Percentiles rank a stretch among this genome's conserved stretches.
These are phyloP conservation scores for Didymosphaeria variabile DNA, from an alignment of 2,329 filamentous ascomycete genomes.

Conservation along the genomic window DNA sequence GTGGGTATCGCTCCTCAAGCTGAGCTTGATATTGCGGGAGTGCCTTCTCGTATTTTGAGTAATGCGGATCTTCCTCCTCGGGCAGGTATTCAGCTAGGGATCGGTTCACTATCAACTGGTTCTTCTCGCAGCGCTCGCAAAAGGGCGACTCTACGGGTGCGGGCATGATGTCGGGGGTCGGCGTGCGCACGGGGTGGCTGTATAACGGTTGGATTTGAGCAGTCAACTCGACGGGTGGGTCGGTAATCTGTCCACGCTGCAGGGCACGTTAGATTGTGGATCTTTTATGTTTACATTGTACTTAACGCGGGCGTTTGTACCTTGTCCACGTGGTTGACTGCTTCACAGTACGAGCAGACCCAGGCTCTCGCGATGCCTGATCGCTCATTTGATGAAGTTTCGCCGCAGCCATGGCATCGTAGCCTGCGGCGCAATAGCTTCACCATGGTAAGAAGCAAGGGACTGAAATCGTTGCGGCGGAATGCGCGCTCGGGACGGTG, in stretches of 20 bases:
- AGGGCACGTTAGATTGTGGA: constrained; percentile 27
- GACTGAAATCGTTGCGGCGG: background rate
- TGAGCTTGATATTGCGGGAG: constrained; percentile 75
- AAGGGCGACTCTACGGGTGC: constrained; percentile 57
- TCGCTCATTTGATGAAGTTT: constrained; percentile 32
- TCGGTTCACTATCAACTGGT: constrained; percentile 82
- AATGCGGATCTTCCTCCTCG: constrained; percentile 70
- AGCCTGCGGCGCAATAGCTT: constrained; percentile 44
- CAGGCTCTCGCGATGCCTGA: constrained; percentile 35
- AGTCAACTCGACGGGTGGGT: constrained; percentile 72
- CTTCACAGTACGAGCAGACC: constrained; percentile 72
- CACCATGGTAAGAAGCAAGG: constrained; percentile 34
- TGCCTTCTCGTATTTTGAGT: constrained; percentile 71
- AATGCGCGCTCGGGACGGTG: background rate
- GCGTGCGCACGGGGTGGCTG: constrained; percentile 36
- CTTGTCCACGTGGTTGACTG: constrained; percentile 88
- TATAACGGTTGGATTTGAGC: constrained; percentile 25
- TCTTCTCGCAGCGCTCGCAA: constrained; percentile 84
- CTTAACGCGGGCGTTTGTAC: constrained; percentile 57
- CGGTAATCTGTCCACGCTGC: constrained; percentile 86
- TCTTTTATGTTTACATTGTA: constrained; percentile 4
- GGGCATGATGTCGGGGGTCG: constrained; percentile 35
- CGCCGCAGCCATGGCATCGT: constrained; percentile 48
- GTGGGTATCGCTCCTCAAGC: constrained; percentile 85
- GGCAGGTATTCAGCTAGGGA: constrained; percentile 83